Evolutionary conservation across 1,139 yeast genomes (phyloP), one percentile per base, ranked within the genome.

Genomic region (Debaryomyces udenii): DNA sequence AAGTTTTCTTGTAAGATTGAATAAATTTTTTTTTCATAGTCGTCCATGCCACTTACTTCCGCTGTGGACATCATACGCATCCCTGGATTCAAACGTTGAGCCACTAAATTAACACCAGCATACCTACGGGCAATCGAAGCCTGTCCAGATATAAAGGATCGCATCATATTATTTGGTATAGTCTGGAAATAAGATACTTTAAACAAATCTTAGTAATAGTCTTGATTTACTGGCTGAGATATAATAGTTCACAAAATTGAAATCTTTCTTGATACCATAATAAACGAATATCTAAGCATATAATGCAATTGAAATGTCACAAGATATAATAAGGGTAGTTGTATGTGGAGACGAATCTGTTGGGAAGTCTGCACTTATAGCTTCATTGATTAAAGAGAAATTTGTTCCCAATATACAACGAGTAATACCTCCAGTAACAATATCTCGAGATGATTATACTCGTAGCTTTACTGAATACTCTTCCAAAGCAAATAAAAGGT

Each of bases 291-390:
- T 20, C 7, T 7, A 20, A 20, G 13, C 27, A 28, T 20, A 35
- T 23, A 26, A 38, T 31, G 36, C 33, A 26, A 34, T 27, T 27
- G 22, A 28, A 32, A 57, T 72, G 77, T 58, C 74, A 6, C 70
- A 71, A 55, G 80, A 77, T 37, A 74, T 81, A 2, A 74, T 87
- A 29, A 59, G 94, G 44, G 83, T 93, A 1, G 96, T 89, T 2
- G 85, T 93, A 0, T 90, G 97, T 61, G 99, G 99, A n/a, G 99
- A 93, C 62, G 96, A 89, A 48, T 87, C 84, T 6, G 96, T 88
- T 9, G 96, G 96, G 1, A 88, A 88, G 58, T 83, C 85, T 7
- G 72, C 91, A 20, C 65, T 93, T 32, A 80, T 93, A 27, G 83
- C 94, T 0, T 75, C 95, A 0, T 69, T 93, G 18, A 83, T 89